Evolutionary conservation across 2,329 filamentous ascomycete species (phyloP).

Genomic region (Sphaerostilbella broomeana): DNA sequence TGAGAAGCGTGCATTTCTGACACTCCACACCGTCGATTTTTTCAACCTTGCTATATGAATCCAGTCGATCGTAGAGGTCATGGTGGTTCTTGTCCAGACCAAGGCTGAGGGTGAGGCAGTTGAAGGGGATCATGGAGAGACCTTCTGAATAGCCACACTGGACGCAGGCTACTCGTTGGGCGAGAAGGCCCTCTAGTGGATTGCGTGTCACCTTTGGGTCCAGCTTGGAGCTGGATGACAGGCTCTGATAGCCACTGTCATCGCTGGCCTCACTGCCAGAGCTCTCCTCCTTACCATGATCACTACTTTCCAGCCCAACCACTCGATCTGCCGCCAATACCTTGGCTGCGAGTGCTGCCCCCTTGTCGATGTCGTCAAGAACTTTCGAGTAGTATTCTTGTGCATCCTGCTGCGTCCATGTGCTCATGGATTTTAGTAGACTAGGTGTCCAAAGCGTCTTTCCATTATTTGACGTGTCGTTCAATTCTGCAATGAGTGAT

Average conservation of each 20-base stretch:
- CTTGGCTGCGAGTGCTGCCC: slow-evolving; percentile 49
- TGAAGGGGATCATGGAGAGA: slow-evolving; percentile 85
- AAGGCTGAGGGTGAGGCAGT: slow-evolving; percentile 81
- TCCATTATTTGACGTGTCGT: slow-evolving; percentile 63
- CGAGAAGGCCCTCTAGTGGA: slow-evolving; percentile 79
- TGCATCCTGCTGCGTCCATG: slow-evolving; percentile 93
- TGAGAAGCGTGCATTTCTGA: slow-evolving; percentile 77
- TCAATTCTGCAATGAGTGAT: slow-evolving; percentile 63
- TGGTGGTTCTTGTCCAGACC: slow-evolving; percentile 56
- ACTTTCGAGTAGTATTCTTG: slow-evolving; percentile 96
- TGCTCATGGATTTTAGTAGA: slow-evolving; percentile 84
- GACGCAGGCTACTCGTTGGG: slow-evolving; percentile 83
- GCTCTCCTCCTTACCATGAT: slow-evolving; percentile 33
- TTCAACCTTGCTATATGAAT: slow-evolving; percentile 80
- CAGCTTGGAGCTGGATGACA: slow-evolving; percentile 31
- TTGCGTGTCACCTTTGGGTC: slow-evolving; percentile 48
- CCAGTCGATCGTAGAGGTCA: slow-evolving; percentile 70
- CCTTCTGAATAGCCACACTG: slow-evolving; percentile 82
- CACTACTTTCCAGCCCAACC: slow-evolving; percentile 4
- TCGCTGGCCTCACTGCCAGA: slow-evolving; percentile 45
- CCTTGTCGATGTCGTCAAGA: slow-evolving; percentile 75
- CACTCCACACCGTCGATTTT: slow-evolving; percentile 86
- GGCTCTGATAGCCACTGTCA: slow-evolving; percentile 51
- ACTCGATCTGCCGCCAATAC: slow-evolving; percentile 1
- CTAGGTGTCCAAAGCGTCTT: slow-evolving; percentile 74